Conservation (phyloP, 2,329 filamentous ascomycete genomes). For the Epichloe sp. region DNA sequence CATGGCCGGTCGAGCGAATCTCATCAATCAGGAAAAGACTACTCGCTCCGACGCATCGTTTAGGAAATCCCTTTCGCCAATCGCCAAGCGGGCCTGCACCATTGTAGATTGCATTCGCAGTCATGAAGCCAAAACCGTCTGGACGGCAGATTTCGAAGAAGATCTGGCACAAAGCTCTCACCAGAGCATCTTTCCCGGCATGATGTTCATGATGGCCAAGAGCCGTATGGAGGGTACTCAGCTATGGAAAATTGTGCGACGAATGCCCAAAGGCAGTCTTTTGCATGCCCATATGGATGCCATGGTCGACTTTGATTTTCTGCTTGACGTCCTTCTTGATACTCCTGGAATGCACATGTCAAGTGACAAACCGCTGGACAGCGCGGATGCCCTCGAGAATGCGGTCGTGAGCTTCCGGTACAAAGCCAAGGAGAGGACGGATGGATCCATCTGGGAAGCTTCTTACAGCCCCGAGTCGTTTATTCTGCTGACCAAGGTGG, state of each 20-base stretch:
- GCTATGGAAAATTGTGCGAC: conserved; percentile 72
- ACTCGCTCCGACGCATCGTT: conserved; percentile 65
- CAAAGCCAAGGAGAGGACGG: conserved; percentile 29
- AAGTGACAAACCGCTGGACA: conserved; percentile 41
- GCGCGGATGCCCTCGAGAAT: conserved; percentile 36
- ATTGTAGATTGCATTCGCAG: conserved; percentile 72
- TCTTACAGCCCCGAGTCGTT: conserved; percentile 47
- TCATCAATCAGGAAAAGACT: conserved; percentile 71
- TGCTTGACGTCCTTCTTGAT: conserved; percentile 58
- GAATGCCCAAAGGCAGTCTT: conserved; percentile 79
- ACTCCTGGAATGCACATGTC: conserved; percentile 65
- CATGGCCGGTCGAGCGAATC: conserved; percentile 56
- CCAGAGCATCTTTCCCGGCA: conserved; percentile 65
- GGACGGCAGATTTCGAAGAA: conserved; percentile 64
- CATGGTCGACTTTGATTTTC: conserved; percentile 76
- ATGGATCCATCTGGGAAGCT: conserved; percentile 50
- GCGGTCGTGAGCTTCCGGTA: conserved; percentile 51
- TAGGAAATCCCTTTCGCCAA: conserved; percentile 60
- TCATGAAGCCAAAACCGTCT: conserved; percentile 62
- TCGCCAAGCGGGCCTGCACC: conserved; percentile 61
- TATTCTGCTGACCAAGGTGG: conserved; percentile 48
- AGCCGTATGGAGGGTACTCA: conserved; percentile 73
- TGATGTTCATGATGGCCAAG: conserved; percentile 86
- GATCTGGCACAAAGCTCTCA: conserved; percentile 47
- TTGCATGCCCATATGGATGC: conserved; percentile 84